These are phyloP conservation scores for Dioscorea zingiberensis DNA, from an alignment of 106 monocot genomes.

Conservation along the genomic window DNA sequence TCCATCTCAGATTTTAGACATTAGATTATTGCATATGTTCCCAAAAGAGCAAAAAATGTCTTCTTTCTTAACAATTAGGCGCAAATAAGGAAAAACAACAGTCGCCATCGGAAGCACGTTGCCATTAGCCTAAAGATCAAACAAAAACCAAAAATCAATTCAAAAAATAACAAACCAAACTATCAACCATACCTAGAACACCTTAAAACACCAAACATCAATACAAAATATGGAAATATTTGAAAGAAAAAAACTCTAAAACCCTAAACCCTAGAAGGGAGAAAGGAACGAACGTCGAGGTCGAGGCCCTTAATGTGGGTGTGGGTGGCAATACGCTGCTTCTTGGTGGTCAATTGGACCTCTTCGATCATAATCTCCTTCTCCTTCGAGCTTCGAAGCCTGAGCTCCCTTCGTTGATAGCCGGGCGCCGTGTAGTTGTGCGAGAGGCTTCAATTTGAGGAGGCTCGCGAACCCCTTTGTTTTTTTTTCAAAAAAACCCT, in stretches of 20 bases:
- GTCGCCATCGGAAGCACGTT: slow-evolving; percentile 64
- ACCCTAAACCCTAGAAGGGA: background rate
- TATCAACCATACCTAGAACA: background rate
- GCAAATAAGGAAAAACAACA: background rate
- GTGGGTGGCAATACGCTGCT: slow-evolving; percentile 80
- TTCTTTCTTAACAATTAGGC: too few species aligned
- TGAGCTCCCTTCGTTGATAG: background rate
- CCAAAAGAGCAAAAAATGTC: too few species aligned
- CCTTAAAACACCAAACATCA: background rate
- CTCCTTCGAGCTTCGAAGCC: background rate
- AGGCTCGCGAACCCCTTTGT: too few species aligned
- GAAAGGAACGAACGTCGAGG: slow-evolving; percentile 41
- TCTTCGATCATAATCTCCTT: slow-evolving; percentile 64
- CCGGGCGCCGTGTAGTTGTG: background rate
- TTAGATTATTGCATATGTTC: too few species aligned
- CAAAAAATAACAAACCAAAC: background rate
- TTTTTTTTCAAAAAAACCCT: too few species aligned
- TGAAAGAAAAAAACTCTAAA: slow-evolving; percentile 1
- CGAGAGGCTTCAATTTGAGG: background rate
- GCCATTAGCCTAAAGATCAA: slow-evolving; percentile 42
- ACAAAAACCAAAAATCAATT: background rate
- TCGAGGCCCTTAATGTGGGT: slow-evolving; percentile 89
- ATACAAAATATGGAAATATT: too few species aligned
- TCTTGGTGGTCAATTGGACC: slow-evolving; percentile 70
- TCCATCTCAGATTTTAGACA: too few species aligned